Conservation (phyloP, 352 stramenopile genomes). For the Pythium aristosporum region DNA sequence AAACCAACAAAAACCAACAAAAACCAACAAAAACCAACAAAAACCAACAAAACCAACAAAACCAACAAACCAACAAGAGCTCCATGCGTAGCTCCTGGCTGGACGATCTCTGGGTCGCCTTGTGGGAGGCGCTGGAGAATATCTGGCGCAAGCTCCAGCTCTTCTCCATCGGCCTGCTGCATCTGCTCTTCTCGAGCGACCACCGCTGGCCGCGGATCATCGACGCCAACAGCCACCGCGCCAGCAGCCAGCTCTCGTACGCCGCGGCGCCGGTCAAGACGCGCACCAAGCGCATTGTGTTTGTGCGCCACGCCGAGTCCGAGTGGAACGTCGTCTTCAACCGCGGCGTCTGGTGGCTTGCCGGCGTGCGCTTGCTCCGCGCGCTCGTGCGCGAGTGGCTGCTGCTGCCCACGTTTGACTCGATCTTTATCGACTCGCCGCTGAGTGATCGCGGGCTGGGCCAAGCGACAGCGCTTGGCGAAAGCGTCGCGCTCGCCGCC, state of each 20-base stretch:
- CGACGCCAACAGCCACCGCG: background rate
- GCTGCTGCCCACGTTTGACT: slow-evolving; percentile 62
- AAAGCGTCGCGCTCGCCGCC: slow-evolving; percentile 37
- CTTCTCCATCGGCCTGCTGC: slow-evolving; percentile 52
- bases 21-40: background rate
- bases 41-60: background rate
- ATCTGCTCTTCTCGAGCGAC: slow-evolving; percentile 78
- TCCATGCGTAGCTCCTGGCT: background rate
- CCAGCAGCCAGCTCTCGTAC: background rate
- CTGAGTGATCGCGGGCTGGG: slow-evolving; percentile 57
- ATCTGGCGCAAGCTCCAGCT: slow-evolving; percentile 69
- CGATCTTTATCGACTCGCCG: slow-evolving; percentile 84
- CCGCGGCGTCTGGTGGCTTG: slow-evolving; percentile 50
- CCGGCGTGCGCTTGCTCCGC: slow-evolving; percentile 46
- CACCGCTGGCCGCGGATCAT: slow-evolving; percentile 35
- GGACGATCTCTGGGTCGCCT: slow-evolving; percentile 12
- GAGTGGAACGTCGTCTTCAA: slow-evolving; percentile 91
- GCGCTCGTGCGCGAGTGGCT: slow-evolving; percentile 68
- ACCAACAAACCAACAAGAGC: background rate
- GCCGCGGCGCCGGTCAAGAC: slow-evolving; percentile 5
- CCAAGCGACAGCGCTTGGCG: slow-evolving; percentile 58
- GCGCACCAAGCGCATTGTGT: slow-evolving; percentile 63
- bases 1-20: background rate
- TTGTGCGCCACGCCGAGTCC: slow-evolving; percentile 86
- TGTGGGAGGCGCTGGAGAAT: slow-evolving; percentile 41